A percentile compares a stretch with the other conserved stretches of the same genome.
Evolutionary conservation across 1,139 yeast species (phyloP).

Genomic region (Yamadazyma pseudoaaseri): DNA sequence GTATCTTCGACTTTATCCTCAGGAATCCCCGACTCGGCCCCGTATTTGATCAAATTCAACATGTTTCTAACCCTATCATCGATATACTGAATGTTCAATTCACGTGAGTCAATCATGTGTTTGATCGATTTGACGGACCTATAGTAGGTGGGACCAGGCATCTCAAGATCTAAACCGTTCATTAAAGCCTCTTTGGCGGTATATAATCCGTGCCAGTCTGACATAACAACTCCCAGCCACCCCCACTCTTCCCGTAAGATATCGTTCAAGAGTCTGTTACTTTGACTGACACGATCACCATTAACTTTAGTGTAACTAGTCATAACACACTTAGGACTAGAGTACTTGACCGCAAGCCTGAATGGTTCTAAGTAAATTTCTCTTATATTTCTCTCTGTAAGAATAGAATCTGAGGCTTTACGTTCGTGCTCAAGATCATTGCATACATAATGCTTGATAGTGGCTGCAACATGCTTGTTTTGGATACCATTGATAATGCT

Average conservation of each 20-base stretch:
- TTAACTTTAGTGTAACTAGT: conserved; percentile 59
- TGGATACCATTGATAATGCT: conserved; percentile 32
- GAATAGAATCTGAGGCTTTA: conserved; percentile 43
- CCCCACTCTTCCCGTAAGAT: conserved; percentile 32
- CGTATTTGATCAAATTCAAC: conserved; percentile 43
- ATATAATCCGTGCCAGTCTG: conserved; percentile 64
- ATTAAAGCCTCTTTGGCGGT: conserved; percentile 45
- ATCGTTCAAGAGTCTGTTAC: conserved; percentile 37
- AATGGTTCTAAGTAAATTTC: conserved; percentile 64
- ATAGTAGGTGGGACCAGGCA: conserved; percentile 59
- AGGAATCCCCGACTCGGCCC: conserved; percentile 34
- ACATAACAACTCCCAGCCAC: conserved; percentile 55
- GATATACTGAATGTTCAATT: conserved; percentile 26
- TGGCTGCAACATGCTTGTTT: conserved; percentile 44
- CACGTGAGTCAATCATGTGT: conserved; percentile 30
- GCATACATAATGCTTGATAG: conserved; percentile 59
- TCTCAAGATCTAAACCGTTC: conserved; percentile 59
- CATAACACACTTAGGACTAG: conserved; percentile 45
- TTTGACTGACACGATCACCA: conserved; percentile 55
- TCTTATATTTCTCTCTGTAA: conserved; percentile 58
- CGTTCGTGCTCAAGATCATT: conserved; percentile 63
- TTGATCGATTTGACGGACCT: conserved; percentile 35
- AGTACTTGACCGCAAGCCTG: conserved; percentile 51
- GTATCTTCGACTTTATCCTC: conserved; percentile 28
- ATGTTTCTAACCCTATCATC: conserved; percentile 49